Evolutionary conservation across 2,329 filamentous ascomycete genomes (phyloP), one percentile per base, ranked within the genome.

Genomic region (Talaromyces sp.): DNA sequence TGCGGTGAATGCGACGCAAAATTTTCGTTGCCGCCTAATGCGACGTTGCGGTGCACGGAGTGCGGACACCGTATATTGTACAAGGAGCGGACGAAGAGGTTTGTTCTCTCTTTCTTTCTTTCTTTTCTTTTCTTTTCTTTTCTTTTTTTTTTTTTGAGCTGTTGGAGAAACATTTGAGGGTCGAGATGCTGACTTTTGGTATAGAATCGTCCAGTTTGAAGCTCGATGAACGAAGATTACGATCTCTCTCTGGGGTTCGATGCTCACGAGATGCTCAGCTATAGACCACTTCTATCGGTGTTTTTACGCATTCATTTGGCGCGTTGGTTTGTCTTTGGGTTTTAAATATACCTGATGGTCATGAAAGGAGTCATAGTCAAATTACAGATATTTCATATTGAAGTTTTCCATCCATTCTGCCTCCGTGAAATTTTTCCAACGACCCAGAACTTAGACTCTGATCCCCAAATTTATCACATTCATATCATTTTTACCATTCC

Each of bases 51-150:
- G 33, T 97, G 93, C 84, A 90, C 91, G 78, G 91, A 93, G 80
- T 99, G 95, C 78, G 95, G 95, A 8, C 95, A 97, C 74, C 89
- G 95, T 70, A 93, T 99, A 67, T 81, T 99, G 70, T 98, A 98
- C 82, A 99, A 99, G 87, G 92, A 97, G 86, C 83, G 95, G 75
- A 99, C 95, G 52, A 97, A 96, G 85, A 88, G 95, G 95, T 97
- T 60, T 52, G 60, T 35, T 43, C 48, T 10, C 39, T 13, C 13
- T 52, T 5, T 67, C 62, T 50, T n/a, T 61, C 31, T 62, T 54
- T 7, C 19, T 19, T 19, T 19, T 19, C 19, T 19, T 19, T 19
- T 19, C 19, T 19, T 19, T 19, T 19, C 19, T 19, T 19, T n/a
- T n/a, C n/a, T n/a, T n/a, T 67, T 61, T 50, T n/a, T 61, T 33